A percentile compares a stretch with the other conserved stretches of the same genome.
Evolutionary conservation across 1,284 basidiomycete species (phyloP).

Genomic region (Ceratobasidium sp.): DNA sequence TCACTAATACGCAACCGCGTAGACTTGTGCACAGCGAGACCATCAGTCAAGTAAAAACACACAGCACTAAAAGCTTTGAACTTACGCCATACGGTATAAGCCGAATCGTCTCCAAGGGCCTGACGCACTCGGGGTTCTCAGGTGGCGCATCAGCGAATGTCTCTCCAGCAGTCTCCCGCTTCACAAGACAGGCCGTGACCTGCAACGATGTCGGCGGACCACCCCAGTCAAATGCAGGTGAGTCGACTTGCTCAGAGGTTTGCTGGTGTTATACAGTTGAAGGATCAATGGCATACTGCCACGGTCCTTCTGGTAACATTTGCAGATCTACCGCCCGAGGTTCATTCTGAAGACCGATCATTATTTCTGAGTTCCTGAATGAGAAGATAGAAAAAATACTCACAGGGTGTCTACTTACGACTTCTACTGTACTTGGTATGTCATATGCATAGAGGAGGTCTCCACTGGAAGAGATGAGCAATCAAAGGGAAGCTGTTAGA

Average conservation of each 20-base stretch:
- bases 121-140: slow-evolving; percentile 28
- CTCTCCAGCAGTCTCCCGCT: slow-evolving; percentile 26
- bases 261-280: slow-evolving; percentile 2
- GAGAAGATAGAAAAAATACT: background rate
- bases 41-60: background rate
- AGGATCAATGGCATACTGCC: slow-evolving; percentile 32
- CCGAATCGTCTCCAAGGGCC: slow-evolving; percentile 13
- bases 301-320: slow-evolving; percentile 23
- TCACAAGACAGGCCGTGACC: slow-evolving; percentile 16
- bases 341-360: slow-evolving; percentile 17
- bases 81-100: slow-evolving; percentile 29
- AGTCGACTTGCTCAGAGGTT: slow-evolving; percentile 1
- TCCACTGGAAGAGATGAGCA: background rate
- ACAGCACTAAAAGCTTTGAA: background rate
- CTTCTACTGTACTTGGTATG: slow-evolving; percentile 4
- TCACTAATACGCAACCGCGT: slow-evolving; percentile 32
- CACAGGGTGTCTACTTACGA: slow-evolving; percentile 19
- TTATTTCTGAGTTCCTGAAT: background rate
- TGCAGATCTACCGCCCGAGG: slow-evolving; percentile 21
- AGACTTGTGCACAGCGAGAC: background rate
- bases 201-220: background rate
- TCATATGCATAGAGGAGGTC: slow-evolving; percentile 21
- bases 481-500: background rate
- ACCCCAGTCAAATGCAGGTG: slow-evolving; percentile 20
- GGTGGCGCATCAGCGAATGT: slow-evolving; percentile 28